Conservation (phyloP, 768 basidiomycete species). For the Suillus cothurnatus region DNA sequence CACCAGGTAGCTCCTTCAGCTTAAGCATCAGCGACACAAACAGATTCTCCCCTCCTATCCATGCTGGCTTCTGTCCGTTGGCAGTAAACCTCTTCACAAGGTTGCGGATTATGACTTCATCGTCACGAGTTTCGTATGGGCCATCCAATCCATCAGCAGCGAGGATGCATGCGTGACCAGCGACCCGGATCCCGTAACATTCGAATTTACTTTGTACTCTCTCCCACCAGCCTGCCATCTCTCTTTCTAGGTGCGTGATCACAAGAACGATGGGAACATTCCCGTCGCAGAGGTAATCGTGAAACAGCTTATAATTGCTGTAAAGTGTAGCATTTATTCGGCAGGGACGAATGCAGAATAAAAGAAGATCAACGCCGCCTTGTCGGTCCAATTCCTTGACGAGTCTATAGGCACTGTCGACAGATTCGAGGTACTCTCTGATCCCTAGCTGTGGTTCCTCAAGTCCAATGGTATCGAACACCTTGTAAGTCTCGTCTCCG, state of each 20-base stretch:
- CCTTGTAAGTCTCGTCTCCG: constrained; percentile 16
- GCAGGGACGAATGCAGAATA: constrained; percentile 41
- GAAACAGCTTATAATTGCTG: constrained; percentile 42
- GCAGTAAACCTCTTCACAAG: constrained; percentile 22
- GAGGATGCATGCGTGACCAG: constrained; percentile 44
- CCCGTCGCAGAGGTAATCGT: constrained; percentile 40
- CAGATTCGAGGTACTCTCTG: constrained; percentile 30
- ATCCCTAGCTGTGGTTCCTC: constrained; percentile 32
- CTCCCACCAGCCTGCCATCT: constrained; percentile 41
- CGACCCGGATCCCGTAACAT: constrained; percentile 30
- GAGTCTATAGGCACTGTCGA: constrained; percentile 30
- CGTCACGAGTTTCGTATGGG: constrained; percentile 35
- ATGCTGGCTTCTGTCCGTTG: not conserved
- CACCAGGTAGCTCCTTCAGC: constrained; percentile 21
- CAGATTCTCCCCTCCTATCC: constrained; percentile 21
- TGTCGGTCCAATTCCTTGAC: constrained; percentile 24
- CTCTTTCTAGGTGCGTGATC: constrained; percentile 42
- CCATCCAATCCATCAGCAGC: constrained; percentile 29
- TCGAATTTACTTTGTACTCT: constrained; percentile 29
- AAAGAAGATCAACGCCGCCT: constrained; percentile 34
- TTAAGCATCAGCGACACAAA: constrained; percentile 16
- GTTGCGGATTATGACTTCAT: constrained; percentile 23
- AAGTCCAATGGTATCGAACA: constrained; percentile 34
- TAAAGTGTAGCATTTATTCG: constrained; percentile 33
- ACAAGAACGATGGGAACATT: constrained; percentile 44